Base-by-base conservation (phyloP, 2,329 filamentous ascomycete genomes). In the Penicillium expansum region DNA sequence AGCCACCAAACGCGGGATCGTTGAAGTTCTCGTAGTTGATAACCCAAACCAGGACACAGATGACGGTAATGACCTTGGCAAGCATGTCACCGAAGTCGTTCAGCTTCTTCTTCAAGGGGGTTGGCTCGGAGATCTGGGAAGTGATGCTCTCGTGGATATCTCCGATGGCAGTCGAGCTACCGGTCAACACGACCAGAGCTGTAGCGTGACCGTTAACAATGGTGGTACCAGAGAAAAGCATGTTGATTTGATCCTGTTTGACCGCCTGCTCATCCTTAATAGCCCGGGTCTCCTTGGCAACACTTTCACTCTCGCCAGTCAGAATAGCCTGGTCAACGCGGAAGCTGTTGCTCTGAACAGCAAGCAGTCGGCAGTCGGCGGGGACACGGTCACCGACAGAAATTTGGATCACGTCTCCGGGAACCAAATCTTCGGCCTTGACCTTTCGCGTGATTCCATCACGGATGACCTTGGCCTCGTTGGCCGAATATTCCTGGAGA, bases 101-200 rank as follows among this genome's bases (percentile, higher is more conserved):
- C 61, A 99, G 83, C 81, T 99, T 99, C 82, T 99, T 91, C 82
- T 99, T 99, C 66, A 99, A 78, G 14, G 94, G 94, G 0, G 94
- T 99, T 0, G 94, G 94, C 73, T 96, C 92, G 22, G 93, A 97
- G 69, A 99, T 99, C 76, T 99, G 95, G 37, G 93, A 89, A 7
- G 92, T 92, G 72, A 99, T 99, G 80, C 92, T 97, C 78, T 97
- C 94, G 73, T 99, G 94, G 63, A 99, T 99, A 74, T 97, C 94
- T 68, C 94, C 94, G 76, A 99, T 99, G 37, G 94, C 94, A 27
- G 94, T 99, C 69, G 86, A 90, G 47, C 87, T 83, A 64, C 94
- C 94, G 18, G 94, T 99, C 71, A 96, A 77, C 61, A 92, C 92
- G 27, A 99, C 94, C 52, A 97, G 79, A 42, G 94, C 94, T 67